Base-by-base conservation (phyloP, 2,329 filamentous ascomycete species). In the Orbilia oligospora region DNA sequence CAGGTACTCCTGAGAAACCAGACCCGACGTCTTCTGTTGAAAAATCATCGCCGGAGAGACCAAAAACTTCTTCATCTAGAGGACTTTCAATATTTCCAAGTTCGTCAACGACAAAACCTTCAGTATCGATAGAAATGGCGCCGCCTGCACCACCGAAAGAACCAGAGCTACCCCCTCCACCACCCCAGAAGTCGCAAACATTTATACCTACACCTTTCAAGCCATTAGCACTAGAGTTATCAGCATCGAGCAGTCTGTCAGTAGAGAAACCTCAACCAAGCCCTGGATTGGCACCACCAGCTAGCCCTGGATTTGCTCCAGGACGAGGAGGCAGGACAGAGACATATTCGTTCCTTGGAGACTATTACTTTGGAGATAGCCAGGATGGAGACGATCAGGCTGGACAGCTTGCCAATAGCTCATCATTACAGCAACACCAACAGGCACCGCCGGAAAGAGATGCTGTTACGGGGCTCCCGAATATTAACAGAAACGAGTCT, bases 281-380 rank as follows among this genome's bases (percentile, higher is more conserved):
- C 20, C 53, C 67, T 18, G 61, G 72, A 24, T 63, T 76, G 14
- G 66, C 66, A 55, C 73, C 73, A 46, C 73, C 73, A 2, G 27
- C 46, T 6, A 77, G 73, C 30, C 73, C 73, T 61, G 73, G 67
- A 4, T 77, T 77, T 16, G 33, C 65, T 3, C 67, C 73, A 27
- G 67, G 67, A 18, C 71, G 73, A 64, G 63, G 51, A 36, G 67
- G 73, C 20, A 55, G 76, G 30, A 58, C 38, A 10, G 69, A 79
- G 38, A 79, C 76, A 24, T 79, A 79, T 38, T 79, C 76, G 8
- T 79, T 79, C 48, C 69, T 79, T 55, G 76, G 69, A 18, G 76
- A 79, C 36, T 79, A 79, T 46, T 79, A 79, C 69, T 79, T 79
- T 49, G 63, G 61, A 46, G 73, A 71, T 22, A 44, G 64, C 27